These are phyloP conservation scores for Lichenothelia convexa DNA, from an alignment of 495 filamentous ascomycete species.

Conservation along the genomic window DNA sequence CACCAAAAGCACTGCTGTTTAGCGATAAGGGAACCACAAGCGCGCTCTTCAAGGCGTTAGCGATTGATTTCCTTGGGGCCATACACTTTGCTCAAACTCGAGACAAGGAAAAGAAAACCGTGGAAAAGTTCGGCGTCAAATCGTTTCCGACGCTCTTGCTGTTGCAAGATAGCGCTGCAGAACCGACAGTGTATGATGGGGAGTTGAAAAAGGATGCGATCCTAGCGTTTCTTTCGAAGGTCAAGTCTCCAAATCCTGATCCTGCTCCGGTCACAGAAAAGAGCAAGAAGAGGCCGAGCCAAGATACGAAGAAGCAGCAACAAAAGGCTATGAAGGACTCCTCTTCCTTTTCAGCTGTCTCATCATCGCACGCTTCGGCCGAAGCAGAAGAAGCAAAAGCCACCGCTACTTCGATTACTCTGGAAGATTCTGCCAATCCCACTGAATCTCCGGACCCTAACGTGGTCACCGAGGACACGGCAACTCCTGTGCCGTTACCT, in stretches of 20 bases:
- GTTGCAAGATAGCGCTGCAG: conserved; percentile 51
- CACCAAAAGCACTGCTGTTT: conserved; percentile 78
- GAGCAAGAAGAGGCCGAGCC: conserved; percentile 21
- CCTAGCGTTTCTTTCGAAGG: conserved; percentile 66
- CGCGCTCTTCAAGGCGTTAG: conserved; percentile 62
- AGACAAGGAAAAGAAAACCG: conserved; percentile 56
- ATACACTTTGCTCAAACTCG: conserved; percentile 72
- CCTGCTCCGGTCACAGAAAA: conserved; percentile 31
- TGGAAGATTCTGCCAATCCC: conserved; percentile 25
- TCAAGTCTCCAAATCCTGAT: conserved; percentile 55
- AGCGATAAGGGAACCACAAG: conserved; percentile 84
- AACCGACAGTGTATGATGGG: conserved; percentile 58
- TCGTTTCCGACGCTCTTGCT: conserved; percentile 70
- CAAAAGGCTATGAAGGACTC: conserved; percentile 29
- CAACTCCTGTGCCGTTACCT: conserved; percentile 31
- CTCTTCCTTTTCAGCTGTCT: conserved; percentile 25
- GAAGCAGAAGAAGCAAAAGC: conserved; percentile 21
- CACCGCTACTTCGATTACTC: conserved; percentile 21
- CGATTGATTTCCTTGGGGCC: conserved; percentile 76
- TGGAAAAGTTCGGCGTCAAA: conserved; percentile 54
- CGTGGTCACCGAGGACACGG: conserved; percentile 21
- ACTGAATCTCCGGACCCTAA: conserved; percentile 31
- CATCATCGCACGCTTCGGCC: conserved; percentile 24
- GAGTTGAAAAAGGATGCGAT: conserved; percentile 74
- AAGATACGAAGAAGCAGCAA: conserved; percentile 32